These are phyloP conservation scores for Pedinophyceae sp. DNA, from an alignment of 139 green algal species.

Conservation along the genomic window DNA sequence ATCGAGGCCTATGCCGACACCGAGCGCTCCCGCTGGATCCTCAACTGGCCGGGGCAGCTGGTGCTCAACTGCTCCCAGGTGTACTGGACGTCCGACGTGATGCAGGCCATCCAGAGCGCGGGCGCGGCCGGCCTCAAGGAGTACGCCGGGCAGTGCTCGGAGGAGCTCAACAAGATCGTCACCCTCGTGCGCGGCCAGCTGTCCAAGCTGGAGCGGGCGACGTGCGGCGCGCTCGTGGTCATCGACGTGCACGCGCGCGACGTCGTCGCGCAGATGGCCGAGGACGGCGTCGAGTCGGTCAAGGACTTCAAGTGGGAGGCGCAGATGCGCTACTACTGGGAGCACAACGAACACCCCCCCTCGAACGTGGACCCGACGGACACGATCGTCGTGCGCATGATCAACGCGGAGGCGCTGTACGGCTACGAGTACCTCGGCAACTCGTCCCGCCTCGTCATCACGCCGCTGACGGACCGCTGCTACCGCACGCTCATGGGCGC, in stretches of 20 bases:
- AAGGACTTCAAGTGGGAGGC: constrained; percentile 60
- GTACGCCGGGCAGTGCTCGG: constrained; percentile 43
- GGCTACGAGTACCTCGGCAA: constrained; percentile 29
- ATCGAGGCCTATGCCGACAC: constrained; percentile 27
- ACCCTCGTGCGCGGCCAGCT: constrained; percentile 47
- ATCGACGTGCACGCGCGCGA: constrained; percentile 54
- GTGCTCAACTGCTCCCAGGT: constrained; percentile 58
- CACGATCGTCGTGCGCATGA: constrained; percentile 41
- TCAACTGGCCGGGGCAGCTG: constrained; percentile 53
- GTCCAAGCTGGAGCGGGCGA: constrained; percentile 33
- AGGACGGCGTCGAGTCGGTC: constrained; percentile 35
- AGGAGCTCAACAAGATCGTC: constrained; percentile 51
- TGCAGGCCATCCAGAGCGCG: constrained; percentile 33
- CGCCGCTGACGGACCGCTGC: constrained; percentile 25
- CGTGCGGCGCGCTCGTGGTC: constrained; percentile 40
- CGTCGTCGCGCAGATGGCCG: constrained; percentile 37
- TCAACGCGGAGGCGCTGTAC: constrained; percentile 33
- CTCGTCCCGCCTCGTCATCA: constrained; percentile 22
- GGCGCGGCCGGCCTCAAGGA: constrained; percentile 34
- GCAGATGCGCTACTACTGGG: constrained; percentile 51
- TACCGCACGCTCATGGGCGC: constrained; percentile 29
- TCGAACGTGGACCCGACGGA: constrained; percentile 10
- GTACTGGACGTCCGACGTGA: constrained; percentile 36
- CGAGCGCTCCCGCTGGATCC: constrained; percentile 42
- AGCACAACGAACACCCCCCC: constrained; percentile 35